A percentile compares a stretch with the other conserved stretches of the same genome.
phyloP scores from a whole-genome alignment of 768 basidiomycete species.

The Candolleomyces aberdarensis region DNA sequence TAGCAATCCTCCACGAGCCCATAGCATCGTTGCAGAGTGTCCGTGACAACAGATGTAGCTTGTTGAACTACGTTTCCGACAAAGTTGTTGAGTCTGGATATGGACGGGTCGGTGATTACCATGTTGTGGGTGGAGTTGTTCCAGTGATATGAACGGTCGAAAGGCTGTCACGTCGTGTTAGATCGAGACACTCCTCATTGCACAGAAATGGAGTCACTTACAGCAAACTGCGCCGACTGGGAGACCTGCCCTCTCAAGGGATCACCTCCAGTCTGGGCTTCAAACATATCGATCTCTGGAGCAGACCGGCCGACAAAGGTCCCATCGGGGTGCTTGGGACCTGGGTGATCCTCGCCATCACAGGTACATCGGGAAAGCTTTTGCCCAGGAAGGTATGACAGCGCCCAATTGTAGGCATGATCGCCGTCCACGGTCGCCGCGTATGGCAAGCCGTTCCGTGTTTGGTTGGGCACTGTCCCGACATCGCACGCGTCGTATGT shows the following conservation, averaged over 20 bases:
- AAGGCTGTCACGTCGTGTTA: constrained; percentile 45
- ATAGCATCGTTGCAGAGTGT: constrained; percentile 70
- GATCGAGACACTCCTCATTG: not conserved
- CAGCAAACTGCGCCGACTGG: constrained; percentile 78
- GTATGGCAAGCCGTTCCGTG: constrained; percentile 57
- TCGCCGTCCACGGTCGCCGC: constrained; percentile 61
- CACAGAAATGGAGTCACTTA: constrained; percentile 26
- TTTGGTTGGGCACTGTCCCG: constrained; percentile 77
- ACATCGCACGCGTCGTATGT: constrained; percentile 78
- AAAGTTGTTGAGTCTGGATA: constrained; percentile 58
- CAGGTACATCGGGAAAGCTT: constrained; percentile 83
- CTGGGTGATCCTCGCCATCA: constrained; percentile 72
- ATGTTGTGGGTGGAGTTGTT: constrained; percentile 54
- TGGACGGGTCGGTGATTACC: constrained; percentile 49
- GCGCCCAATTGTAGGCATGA: constrained; percentile 25
- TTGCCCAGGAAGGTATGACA: constrained; percentile 78
- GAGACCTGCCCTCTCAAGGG: constrained; percentile 64
- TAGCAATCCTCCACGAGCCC: constrained; percentile 54
- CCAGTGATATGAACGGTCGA: constrained; percentile 69
- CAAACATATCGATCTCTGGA: constrained; percentile 87
- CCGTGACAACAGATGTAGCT: constrained; percentile 69
- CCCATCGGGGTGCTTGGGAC: constrained; percentile 67
- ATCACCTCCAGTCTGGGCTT: constrained; percentile 57
- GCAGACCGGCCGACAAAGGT: constrained; percentile 75
- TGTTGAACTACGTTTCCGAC: constrained; percentile 72